A percentile compares a stretch with the other conserved stretches of the same genome.
phyloP scores from a whole-genome alignment of 208 protist genomes.

The Strigomonas culicis region DNA sequence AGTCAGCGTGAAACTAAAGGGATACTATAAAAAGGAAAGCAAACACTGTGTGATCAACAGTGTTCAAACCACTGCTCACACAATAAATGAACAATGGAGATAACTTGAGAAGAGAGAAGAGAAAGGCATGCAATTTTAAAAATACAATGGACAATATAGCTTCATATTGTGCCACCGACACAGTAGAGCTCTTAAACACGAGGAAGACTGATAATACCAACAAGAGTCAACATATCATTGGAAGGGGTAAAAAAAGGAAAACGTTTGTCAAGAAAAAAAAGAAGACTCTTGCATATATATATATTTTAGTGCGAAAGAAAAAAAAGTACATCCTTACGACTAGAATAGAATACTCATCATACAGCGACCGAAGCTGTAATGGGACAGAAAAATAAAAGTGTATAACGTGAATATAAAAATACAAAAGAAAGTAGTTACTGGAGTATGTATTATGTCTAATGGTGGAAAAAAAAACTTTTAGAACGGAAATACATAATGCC shows the following conservation, averaged over 20 bases:
- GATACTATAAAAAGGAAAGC: no score
- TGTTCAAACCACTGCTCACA: no score
- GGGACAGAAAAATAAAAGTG: neutral
- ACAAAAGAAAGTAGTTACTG: neutral
- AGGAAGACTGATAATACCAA: neutral
- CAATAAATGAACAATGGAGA: no score
- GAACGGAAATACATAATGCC: neutral
- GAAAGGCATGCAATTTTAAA: no score
- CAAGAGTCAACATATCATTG: neutral
- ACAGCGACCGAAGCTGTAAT: neutral
- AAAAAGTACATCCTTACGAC: neutral
- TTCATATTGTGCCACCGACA: no score
- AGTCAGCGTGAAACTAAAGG: no score
- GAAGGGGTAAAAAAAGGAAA: neutral
- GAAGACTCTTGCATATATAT: neutral
- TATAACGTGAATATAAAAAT: neutral
- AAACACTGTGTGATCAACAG: no score
- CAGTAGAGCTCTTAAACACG: no score
- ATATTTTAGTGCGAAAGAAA: neutral
- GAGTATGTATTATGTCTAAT: neutral
- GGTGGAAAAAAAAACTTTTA: neutral
- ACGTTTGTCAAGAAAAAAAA: neutral
- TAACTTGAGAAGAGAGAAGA: no score
- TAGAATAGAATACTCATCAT: neutral
- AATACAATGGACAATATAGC: no score